Percentiles rank a stretch among this genome's conserved stretches.
These are phyloP conservation scores for Phaeosphaeriaceae sp. DNA, from an alignment of 2,329 filamentous ascomycete species.

Conservation along the genomic window DNA sequence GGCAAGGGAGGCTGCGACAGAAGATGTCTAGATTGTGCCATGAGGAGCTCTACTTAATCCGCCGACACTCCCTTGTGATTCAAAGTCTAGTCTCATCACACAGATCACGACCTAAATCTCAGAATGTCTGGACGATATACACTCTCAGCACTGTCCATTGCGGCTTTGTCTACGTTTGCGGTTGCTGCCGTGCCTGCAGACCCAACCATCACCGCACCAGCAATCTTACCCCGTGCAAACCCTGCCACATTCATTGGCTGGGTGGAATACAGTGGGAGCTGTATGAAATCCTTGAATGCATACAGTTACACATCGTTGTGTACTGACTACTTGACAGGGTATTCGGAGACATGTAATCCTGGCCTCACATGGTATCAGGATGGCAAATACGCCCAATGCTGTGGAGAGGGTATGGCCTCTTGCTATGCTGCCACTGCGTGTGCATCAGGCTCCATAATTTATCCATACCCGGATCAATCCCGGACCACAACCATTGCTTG, in stretches of 20 bases:
- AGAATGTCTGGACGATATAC: slow-evolving; percentile 25
- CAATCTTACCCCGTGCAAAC: slow-evolving; percentile 37
- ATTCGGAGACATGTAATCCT: slow-evolving; percentile 26
- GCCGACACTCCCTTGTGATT: not conserved
- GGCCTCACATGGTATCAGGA: slow-evolving; percentile 39
- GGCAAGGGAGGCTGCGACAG: slow-evolving; percentile 16
- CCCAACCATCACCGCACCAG: slow-evolving; percentile 39
- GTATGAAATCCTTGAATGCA: slow-evolving; percentile 23
- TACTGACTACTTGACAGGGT: slow-evolving; percentile 25
- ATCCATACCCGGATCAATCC: slow-evolving; percentile 24
- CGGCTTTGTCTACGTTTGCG: slow-evolving; percentile 19
- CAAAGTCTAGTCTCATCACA: not conserved
- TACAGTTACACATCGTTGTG: not conserved
- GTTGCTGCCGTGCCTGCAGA: slow-evolving; percentile 31
- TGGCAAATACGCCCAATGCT: slow-evolving; percentile 41
- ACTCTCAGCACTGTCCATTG: slow-evolving; percentile 17
- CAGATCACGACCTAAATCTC: not conserved
- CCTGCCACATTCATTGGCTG: slow-evolving; percentile 35
- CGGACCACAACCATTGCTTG: slow-evolving; percentile 35
- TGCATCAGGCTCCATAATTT: slow-evolving; percentile 34
- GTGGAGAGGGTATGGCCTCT: slow-evolving; percentile 26
- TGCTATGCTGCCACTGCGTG: slow-evolving; percentile 39
- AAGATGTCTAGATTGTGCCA: slow-evolving; percentile 4
- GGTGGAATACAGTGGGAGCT: slow-evolving; percentile 25
- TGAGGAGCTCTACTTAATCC: slow-evolving; percentile 9